phyloP scores from a whole-genome alignment of 2,329 filamentous ascomycete genomes.

The Trichocomaceae sp. region DNA sequence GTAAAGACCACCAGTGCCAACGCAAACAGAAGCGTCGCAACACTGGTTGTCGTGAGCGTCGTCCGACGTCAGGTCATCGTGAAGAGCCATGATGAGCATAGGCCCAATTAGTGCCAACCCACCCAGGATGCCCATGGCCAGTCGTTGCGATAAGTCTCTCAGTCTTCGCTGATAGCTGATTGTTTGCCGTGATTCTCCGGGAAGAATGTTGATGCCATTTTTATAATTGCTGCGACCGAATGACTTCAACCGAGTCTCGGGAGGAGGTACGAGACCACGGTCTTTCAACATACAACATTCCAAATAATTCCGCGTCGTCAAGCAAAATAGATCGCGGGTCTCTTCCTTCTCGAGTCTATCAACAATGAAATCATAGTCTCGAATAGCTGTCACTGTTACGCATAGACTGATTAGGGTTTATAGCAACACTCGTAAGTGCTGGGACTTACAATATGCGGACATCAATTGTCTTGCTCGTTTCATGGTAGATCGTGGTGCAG shows the following conservation, averaged over 20 bases:
- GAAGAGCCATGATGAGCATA: neutral
- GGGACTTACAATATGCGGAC: neutral
- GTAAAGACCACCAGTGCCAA: neutral
- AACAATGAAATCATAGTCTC: neutral
- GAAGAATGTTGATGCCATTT: neutral
- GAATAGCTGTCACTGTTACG: neutral
- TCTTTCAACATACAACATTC: neutral
- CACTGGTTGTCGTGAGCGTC: neutral
- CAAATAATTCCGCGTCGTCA: neutral
- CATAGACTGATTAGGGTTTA: no score
- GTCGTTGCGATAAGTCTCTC: neutral
- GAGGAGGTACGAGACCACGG: neutral
- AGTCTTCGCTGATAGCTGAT: neutral
- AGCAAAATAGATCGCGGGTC: neutral
- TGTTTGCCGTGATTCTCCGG: neutral
- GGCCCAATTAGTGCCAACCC: neutral
- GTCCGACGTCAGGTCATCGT: neutral
- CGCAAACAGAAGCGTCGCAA: neutral
- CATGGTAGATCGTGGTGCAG: neutral
- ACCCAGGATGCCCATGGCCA: neutral
- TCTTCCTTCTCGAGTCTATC: neutral
- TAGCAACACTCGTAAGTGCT: no score
- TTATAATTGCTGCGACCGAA: neutral
- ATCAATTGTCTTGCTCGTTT: neutral
- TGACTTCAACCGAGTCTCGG: neutral